Conservation (phyloP, 306 rosid species). For the Cyamopsis tetragonoloba region DNA sequence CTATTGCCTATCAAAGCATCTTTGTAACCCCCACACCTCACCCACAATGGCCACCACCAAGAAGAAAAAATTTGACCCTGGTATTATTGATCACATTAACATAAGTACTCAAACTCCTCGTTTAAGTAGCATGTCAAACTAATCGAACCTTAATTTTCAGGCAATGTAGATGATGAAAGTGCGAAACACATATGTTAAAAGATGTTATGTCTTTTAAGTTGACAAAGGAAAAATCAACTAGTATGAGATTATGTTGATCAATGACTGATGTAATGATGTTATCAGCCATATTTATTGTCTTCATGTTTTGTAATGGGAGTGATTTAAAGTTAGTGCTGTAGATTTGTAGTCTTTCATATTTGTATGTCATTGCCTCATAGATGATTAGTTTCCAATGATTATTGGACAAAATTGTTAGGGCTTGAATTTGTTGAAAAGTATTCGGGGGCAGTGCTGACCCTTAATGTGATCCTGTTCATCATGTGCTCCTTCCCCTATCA, state of each 20-base stretch:
- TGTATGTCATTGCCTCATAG: neutral
- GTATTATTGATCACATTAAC: neutral
- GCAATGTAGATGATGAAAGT: neutral
- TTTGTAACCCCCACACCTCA: neutral
- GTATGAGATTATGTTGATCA: neutral
- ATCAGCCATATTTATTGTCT: neutral
- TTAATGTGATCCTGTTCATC: neutral
- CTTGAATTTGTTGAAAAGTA: neutral
- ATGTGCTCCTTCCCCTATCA: neutral
- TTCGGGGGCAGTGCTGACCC: neutral
- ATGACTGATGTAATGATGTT: neutral
- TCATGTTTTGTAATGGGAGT: neutral
- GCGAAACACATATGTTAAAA: neutral
- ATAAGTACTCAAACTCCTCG: neutral
- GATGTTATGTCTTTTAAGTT: neutral
- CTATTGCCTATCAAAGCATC: neutral
- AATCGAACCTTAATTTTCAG: constrained; percentile 5
- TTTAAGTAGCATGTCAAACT: neutral
- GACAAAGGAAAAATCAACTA: neutral
- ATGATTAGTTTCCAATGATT: neutral
- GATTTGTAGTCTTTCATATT: neutral
- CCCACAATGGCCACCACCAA: neutral
- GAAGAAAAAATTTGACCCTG: neutral
- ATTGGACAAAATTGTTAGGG: neutral
- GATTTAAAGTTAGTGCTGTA: neutral